Evolutionary conservation across 805 yeast genomes (phyloP).

Genomic region (Candida corydali): DNA sequence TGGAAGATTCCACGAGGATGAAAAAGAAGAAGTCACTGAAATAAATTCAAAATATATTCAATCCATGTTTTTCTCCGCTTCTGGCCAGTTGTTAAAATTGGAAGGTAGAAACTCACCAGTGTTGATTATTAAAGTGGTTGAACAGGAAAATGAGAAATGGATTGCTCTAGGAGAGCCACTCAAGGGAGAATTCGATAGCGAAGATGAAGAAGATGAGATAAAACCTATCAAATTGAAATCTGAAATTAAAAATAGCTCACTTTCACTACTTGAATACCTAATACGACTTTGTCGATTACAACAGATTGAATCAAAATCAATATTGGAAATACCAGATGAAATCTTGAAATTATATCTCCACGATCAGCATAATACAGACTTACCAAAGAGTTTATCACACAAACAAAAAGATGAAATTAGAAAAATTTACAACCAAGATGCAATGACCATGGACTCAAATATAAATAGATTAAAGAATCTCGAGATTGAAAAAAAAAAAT

Average conservation of each 20-base stretch:
- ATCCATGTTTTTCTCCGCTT: conserved; percentile 62
- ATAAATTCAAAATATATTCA: conserved; percentile 41
- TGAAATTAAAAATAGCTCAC: conserved; percentile 22
- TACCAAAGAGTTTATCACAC: conserved; percentile 17
- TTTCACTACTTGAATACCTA: conserved; percentile 62
- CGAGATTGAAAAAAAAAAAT: conserved; percentile 9
- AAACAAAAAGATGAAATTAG: conserved; percentile 10
- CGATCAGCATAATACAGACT: conserved; percentile 41
- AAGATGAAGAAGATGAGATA: conserved; percentile 21
- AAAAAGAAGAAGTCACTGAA: conserved; percentile 27
- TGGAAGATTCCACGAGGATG: conserved; percentile 66
- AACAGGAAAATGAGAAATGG: conserved; percentile 37
- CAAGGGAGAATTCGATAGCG: conserved; percentile 19
- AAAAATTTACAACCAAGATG: conserved; percentile 13
- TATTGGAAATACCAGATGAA: conserved; percentile 61
- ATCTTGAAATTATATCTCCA: conserved; percentile 55
- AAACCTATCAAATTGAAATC: conserved; percentile 19
- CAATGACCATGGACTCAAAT: conserved; percentile 27
- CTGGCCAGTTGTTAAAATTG: conserved; percentile 59
- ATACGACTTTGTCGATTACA: conserved; percentile 59
- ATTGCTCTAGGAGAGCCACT: conserved; percentile 44
- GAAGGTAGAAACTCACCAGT: conserved; percentile 66
- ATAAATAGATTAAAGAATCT: conserved; percentile 29
- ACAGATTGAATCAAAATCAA: conserved; percentile 50
- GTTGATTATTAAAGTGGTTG: conserved; percentile 49